phyloP scores from a whole-genome alignment of 495 filamentous ascomycete species.

The Pyrenula massariospora region DNA sequence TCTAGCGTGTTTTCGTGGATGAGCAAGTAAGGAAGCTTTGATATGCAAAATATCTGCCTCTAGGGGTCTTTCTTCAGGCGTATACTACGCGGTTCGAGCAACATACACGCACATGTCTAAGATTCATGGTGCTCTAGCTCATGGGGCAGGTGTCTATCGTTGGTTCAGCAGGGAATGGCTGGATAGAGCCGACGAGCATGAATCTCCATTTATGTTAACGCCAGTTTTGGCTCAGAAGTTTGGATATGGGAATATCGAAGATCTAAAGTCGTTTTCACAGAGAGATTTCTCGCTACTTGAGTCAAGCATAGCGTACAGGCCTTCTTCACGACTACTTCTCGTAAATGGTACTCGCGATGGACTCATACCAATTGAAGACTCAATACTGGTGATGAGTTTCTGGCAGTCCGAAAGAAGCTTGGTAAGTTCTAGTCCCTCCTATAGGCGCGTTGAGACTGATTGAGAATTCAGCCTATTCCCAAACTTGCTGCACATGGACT shows the following conservation, averaged over 20 bases:
- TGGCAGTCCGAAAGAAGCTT: conserved; percentile 60
- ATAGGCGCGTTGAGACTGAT: neutral
- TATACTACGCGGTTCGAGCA: conserved; percentile 64
- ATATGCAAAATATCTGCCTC: conserved; percentile 45
- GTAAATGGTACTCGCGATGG: conserved; percentile 59
- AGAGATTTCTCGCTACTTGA: conserved; percentile 64
- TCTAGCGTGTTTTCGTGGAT: conserved; percentile 57
- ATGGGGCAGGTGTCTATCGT: conserved; percentile 61
- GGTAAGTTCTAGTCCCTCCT: conserved; percentile 13
- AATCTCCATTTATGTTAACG: conserved; percentile 63
- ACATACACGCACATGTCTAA: conserved; percentile 55
- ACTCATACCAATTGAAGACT: conserved; percentile 71
- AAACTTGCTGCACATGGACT: neutral
- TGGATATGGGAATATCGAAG: conserved; percentile 48
- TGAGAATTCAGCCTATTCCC: neutral
- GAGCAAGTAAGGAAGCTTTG: conserved; percentile 41
- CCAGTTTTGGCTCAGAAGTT: conserved; percentile 59
- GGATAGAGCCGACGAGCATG: conserved; percentile 53
- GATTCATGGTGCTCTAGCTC: conserved; percentile 51
- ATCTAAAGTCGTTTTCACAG: conserved; percentile 47
- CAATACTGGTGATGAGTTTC: conserved; percentile 52
- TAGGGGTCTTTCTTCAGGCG: conserved; percentile 57
- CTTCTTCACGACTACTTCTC: conserved; percentile 52
- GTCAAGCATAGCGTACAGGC: conserved; percentile 52
- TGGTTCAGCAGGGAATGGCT: conserved; percentile 58